A percentile compares a stretch with the other conserved stretches of the same genome.
These are phyloP conservation scores for Phytophthora syringae DNA, from an alignment of 352 stramenopile genomes.

Conservation along the genomic window DNA sequence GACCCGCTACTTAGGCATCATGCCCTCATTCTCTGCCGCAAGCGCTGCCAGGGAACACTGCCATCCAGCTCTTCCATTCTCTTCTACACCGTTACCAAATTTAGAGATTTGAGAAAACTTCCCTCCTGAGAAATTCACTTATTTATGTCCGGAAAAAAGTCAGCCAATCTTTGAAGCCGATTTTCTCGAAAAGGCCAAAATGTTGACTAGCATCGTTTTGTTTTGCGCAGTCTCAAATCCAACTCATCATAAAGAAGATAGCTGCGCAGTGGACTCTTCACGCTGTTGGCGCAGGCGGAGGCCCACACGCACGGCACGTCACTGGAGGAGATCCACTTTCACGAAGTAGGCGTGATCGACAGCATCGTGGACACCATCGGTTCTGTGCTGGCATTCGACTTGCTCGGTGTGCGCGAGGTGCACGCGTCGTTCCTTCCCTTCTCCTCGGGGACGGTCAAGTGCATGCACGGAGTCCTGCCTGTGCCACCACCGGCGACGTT, in stretches of 20 bases:
- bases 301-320: constrained; percentile 93
- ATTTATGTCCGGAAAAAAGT: too few species aligned
- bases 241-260: not conserved
- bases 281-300: constrained; percentile 92
- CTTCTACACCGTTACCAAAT: too few species aligned
- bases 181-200: too few species aligned
- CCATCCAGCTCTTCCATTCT: too few species aligned
- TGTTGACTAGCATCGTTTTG: constrained; percentile 21
- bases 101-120: too few species aligned
- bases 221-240: not conserved
- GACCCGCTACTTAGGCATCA: too few species aligned
- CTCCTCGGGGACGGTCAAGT: constrained; percentile 94
- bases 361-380: constrained; percentile 98
- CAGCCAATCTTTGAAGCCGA: too few species aligned
- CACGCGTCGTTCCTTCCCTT: constrained; percentile 86
- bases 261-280: constrained; percentile 71
- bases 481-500: constrained; percentile 96
- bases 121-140: too few species aligned
- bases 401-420: constrained; percentile 91
- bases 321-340: constrained; percentile 96
- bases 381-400: constrained; percentile 92
- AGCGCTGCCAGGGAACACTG: too few species aligned
- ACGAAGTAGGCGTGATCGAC: constrained; percentile 98
- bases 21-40: too few species aligned
- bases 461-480: constrained; percentile 95